phyloP scores from a whole-genome alignment of 768 basidiomycete genomes.

The Dictyophora rubrovolvata region DNA sequence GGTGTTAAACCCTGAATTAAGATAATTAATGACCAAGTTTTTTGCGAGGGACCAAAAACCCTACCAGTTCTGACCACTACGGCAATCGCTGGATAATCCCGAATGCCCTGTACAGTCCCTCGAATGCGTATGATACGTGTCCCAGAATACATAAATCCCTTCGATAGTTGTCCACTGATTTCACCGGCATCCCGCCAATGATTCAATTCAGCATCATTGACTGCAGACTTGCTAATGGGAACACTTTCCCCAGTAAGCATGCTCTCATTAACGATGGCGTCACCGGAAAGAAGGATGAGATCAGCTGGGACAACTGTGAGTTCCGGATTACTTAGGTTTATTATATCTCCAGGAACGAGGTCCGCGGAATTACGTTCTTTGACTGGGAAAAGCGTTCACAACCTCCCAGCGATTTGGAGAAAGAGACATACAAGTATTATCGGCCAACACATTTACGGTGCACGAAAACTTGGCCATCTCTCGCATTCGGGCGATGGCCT shows the following conservation, averaged over 20 bases:
- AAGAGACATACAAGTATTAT: constrained; percentile 55
- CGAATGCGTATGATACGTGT: constrained; percentile 85
- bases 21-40: constrained; percentile 4
- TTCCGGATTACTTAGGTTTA: constrained; percentile 75
- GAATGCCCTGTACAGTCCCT: constrained; percentile 42
- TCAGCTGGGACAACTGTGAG: constrained; percentile 79
- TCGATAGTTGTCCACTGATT: constrained; percentile 50
- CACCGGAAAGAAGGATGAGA: constrained; percentile 85
- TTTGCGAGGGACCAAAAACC: constrained; percentile 9
- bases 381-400: constrained; percentile 37
- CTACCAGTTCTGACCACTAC: constrained; percentile 80
- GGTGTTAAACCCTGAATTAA: constrained; percentile 70
- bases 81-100: constrained; percentile 58
- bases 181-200: constrained; percentile 62
- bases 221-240: constrained; percentile 84
- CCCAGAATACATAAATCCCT: constrained; percentile 81
- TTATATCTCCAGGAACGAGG: constrained; percentile 85
- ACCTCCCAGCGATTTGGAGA: neutral
- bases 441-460: constrained; percentile 54
- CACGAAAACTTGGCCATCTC: constrained; percentile 93
- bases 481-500: constrained; percentile 90
- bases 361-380: constrained; percentile 57
- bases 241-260: constrained; percentile 99
- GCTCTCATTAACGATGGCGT: constrained; percentile 96
- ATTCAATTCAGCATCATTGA: constrained; percentile 66